A percentile compares a stretch with the other conserved stretches of the same genome.
Evolutionary conservation across 495 filamentous ascomycete genomes (phyloP).

Genomic region (Durotheca rogersii): DNA sequence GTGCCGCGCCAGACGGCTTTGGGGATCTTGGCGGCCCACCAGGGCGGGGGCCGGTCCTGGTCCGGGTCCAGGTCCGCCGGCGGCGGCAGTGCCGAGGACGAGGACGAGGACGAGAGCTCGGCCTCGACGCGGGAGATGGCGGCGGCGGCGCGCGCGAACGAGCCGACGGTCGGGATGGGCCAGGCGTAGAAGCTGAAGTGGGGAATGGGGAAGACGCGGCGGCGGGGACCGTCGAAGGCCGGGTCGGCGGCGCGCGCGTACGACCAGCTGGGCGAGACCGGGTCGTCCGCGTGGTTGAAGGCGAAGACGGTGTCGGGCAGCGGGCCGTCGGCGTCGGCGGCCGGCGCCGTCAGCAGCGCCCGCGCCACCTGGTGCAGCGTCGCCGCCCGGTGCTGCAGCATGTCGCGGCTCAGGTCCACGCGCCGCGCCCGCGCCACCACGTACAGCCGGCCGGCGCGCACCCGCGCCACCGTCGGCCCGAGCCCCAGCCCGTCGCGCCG

Average conservation of each 20-base stretch:
- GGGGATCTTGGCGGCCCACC: constrained; percentile 51
- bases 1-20: constrained; percentile 72
- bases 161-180: constrained; percentile 61
- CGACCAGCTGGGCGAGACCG: constrained; percentile 26
- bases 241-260: constrained; percentile 44
- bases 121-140: constrained; percentile 49
- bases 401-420: constrained; percentile 40
- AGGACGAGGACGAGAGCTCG: too few relatives aligned
- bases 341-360: constrained; percentile 45
- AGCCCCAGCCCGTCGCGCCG: constrained; percentile 37
- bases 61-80: too few relatives aligned
- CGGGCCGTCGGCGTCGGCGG: constrained; percentile 30
- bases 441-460: constrained; percentile 48
- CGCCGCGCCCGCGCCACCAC: constrained; percentile 47
- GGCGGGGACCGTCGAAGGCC: constrained; percentile 44
- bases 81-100: too few relatives aligned
- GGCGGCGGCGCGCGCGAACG: constrained; percentile 52
- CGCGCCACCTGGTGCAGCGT: constrained; percentile 43
- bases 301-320: constrained; percentile 61
- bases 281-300: constrained; percentile 40
- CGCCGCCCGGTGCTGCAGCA: constrained; percentile 43
- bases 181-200: constrained; percentile 80
- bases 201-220: constrained; percentile 67
- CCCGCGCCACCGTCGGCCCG: constrained; percentile 45
- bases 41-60: constrained; percentile 17